Conservation (phyloP, 768 basidiomycete species). For the Boletus edulis region DNA sequence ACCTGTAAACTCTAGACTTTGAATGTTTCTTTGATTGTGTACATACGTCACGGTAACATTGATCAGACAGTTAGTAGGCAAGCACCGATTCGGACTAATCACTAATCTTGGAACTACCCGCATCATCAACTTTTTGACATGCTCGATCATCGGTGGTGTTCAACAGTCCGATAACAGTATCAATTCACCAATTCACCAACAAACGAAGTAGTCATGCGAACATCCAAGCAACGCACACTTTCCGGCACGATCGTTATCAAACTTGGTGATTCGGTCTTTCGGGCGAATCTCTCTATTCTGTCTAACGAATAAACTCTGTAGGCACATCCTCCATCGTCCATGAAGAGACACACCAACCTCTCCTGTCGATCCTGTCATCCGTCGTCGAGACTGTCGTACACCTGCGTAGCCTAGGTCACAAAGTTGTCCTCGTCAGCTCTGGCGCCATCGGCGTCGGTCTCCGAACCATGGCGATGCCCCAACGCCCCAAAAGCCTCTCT, state of each 20-base stretch:
- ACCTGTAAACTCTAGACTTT: neutral
- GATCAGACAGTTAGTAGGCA: too few species aligned
- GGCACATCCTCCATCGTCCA: conserved; percentile 97
- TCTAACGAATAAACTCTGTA: conserved; percentile 11
- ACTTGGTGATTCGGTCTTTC: conserved; percentile 52
- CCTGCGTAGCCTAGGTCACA: conserved; percentile 79
- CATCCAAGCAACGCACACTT: conserved; percentile 22
- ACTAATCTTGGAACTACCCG: too few species aligned
- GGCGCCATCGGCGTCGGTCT: conserved; percentile 98
- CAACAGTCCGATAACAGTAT: too few species aligned
- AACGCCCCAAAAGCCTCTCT: conserved; percentile 77
- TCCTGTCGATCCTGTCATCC: conserved; percentile 87
- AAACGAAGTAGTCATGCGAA: conserved; percentile 16
- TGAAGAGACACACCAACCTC: conserved; percentile 87
- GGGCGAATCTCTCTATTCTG: neutral
- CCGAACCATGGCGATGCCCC: conserved; percentile 83
- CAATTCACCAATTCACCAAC: too few species aligned
- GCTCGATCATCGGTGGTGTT: too few species aligned
- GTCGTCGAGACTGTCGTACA: conserved; percentile 88
- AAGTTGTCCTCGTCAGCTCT: conserved; percentile 93
- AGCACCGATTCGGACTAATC: too few species aligned
- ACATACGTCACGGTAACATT: too few species aligned
- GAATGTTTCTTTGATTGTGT: too few species aligned
- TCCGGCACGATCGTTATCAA: conserved; percentile 82
- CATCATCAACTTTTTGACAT: too few species aligned